These are phyloP conservation scores for Spizellomyces sp. DNA, from an alignment of 192 early-diverging fungal species.

Conservation along the genomic window DNA sequence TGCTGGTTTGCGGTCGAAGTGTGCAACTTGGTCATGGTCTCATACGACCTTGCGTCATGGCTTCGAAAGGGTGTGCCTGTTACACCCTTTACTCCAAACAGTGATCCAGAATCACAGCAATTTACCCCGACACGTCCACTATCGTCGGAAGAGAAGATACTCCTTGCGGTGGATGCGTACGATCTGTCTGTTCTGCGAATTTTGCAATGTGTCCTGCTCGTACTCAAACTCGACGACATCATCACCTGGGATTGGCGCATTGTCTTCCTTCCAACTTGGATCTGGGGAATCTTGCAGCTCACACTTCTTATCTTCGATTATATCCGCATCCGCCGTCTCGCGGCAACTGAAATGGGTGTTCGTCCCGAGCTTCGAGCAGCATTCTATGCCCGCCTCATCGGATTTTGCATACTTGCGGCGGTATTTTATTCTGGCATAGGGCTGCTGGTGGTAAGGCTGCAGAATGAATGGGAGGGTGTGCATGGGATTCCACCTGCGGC, in stretches of 20 bases:
- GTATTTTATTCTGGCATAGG: slow-evolving; percentile 32
- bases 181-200: slow-evolving; percentile 69
- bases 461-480: slow-evolving; percentile 2
- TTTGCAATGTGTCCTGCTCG: slow-evolving; percentile 66
- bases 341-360: neutral
- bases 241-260: slow-evolving; percentile 31
- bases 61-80: slow-evolving; percentile 22
- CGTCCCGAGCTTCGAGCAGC: neutral
- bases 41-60: neutral
- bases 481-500: slow-evolving; percentile 35
- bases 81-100: neutral
- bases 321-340: neutral
- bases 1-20: slow-evolving; percentile 81
- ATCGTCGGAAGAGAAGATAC: slow-evolving; percentile 26
- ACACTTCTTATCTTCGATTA: neutral
- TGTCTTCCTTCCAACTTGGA: slow-evolving; percentile 40
- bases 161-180: slow-evolving; percentile 43
- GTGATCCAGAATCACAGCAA: slow-evolving; percentile 30
- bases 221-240: slow-evolving; percentile 45
- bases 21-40: slow-evolving; percentile 56
- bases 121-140: slow-evolving; percentile 20
- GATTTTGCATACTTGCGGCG: slow-evolving; percentile 29
- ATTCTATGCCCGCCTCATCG: slow-evolving; percentile 7
- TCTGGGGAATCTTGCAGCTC: slow-evolving; percentile 19
- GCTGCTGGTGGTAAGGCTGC: slow-evolving; percentile 43